Base-by-base conservation (phyloP, 2,329 filamentous ascomycete species). In the Lachnum nothofagi region DNA sequence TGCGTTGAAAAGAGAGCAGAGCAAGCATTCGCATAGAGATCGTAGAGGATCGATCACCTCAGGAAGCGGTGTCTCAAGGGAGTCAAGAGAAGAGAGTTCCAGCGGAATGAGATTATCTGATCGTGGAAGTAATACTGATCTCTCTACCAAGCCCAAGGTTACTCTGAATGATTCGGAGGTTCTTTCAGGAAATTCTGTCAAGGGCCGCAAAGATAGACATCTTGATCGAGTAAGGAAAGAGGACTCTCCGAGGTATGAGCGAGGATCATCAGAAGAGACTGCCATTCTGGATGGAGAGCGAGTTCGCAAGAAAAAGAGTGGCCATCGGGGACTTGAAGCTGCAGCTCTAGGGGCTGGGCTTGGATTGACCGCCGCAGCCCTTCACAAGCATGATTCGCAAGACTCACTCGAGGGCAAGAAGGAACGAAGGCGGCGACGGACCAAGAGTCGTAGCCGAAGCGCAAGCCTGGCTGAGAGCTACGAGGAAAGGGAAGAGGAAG, bases 1-100 rank as follows among this genome's bases (percentile, higher is more conserved):
- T 60, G 88, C 90, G 8, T 74, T 98, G 46, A 96, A 95, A 67
- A 83, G 91, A 60, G 90, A 95, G 63, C 87, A 91, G 65, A 91
- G 88, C 66, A 85, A 85, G 56, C 82, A 85, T 54, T 78, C 85
- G 56, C 85, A 82, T 60, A 84, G 83, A 49, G 39, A 76, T 69
- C 39, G 83, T 49, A 41, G 81, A 59, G 79, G 81, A 46, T 83
- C 83, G 1, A 74, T 82, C 54, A 74, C 69, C 56, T 79, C 70
- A 63, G 79, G 68, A 60, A 85, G 72, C 51, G 75, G 74, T 19
- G 66, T 72, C 19, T 76, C 76, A 4, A 75, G 77, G 53, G 82
- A 85, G 47, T 76, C 71, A 23, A 59, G 57, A 22, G 63, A 65
- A n/a, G 55, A 56, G 23, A 44, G 42, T 10, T 60, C 57, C 22